Evolutionary conservation across 139 green algal species (phyloP), one percentile per base, ranked within the genome.

Genomic region (Chlamydomonas sp.): DNA sequence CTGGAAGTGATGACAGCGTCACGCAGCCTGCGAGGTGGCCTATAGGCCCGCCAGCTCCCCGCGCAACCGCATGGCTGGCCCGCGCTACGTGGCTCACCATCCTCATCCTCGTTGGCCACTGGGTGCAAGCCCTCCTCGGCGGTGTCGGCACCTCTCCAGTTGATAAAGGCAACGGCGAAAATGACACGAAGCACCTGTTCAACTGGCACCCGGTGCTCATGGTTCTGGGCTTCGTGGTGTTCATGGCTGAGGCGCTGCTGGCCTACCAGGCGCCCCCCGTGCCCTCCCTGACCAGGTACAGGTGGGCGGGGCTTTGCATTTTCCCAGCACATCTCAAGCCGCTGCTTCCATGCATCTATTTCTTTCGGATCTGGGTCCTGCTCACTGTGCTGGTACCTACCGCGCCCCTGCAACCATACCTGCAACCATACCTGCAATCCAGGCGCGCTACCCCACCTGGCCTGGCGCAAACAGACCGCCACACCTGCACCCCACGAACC

Each of bases 191-290:
- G 0, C 72, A 79, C 1, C 62, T 97, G 1, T 97, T 97, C 88
- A 97, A 97, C 79, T 97, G 95, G 95, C 95, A 97, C 79, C 95
- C 95, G 0, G 63, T 97, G 92, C 83, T 96, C 2, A 96, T 97
- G 91, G 92, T 90, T 0, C 77, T 97, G 31, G 95, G 91, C 0
- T 96, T 97, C 77, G 90, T 82, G 0, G 88, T 97, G 14, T 89
- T 96, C 74, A 97, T 97, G 94, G 88, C 88, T 0, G 95, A 97
- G 85, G 95, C 94, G 1, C 67, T 97, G 10, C 78, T 97, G 16
- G 82, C 93, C 0, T 97, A 97, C 85, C 77, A 86, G 6, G 79
- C 91, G 1, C 94, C 94, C 12, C 93, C 90, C 85, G 2, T 91
- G 10, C 75, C 86, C 0, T 10, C 67, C 10, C 17, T 88, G 2